Base-by-base conservation (phyloP, 164 flowering plant genomes). In the Taxillus chinensis region DNA sequence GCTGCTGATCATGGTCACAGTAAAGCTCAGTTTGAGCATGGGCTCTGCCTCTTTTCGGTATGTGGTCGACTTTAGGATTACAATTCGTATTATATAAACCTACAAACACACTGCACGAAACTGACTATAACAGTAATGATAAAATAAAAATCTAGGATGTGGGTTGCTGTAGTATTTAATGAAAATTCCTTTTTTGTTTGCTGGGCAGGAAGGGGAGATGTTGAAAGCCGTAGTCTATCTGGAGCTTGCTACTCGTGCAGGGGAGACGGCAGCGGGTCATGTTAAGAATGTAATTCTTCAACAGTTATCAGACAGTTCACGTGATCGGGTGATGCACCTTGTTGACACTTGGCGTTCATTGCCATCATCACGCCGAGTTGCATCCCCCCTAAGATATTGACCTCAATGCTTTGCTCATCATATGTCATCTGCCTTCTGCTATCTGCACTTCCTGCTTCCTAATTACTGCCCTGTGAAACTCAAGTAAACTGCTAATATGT, bases 1-100 rank as follows among this genome's bases (percentile, higher is more conserved):
- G 99, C 96, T 16, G 96, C 97, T 70, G 97, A 89, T 67, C 81
- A 70, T 66, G 97, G 97, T 53, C 99, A 93, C 60, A 65, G 80
- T 66, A 88, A 81, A 86, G 99, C 97, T 65, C 99, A 90, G 67
- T 86, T 77, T 57, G 97, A 93, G 74, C 88, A 89, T 65, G 97
- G 96, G 41, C 87, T 89, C 60, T 62, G 72, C 45, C 86, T 93
- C 14, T 90, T 93, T 65, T 80, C 88, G 8, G 97, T 93, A 84
- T 10, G 82, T 70, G 41, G 3, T 27, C 16, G 7, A 55, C 58
- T 38, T 38, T 55, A n/a, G 58, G n/a, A 5, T 17, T n/a, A 55
- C 13, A n/a, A 38, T 55, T 17, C 16, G 8, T 5, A 55, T 55
- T 17, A 3, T 3, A 6, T 17, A 6, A 53, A 14, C 16, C 13